Evolutionary conservation across 2,329 filamentous ascomycete genomes (phyloP), one percentile per base, ranked within the genome.

Genomic region (Alternaria triticimaculans): DNA sequence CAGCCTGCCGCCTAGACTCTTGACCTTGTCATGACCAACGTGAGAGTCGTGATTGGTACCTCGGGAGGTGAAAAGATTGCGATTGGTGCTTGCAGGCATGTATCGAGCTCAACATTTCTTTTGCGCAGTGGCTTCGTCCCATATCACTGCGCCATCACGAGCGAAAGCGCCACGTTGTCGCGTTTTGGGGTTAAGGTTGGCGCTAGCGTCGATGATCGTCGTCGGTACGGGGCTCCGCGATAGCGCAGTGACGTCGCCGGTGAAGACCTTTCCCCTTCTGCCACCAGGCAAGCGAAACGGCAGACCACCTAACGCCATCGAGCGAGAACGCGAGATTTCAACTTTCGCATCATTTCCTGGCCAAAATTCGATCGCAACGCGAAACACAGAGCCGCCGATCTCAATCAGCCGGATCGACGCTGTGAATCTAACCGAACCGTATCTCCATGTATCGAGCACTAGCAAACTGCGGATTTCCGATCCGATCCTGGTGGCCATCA

Each of bases 141-240:
- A 44, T 28, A n/a, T 56, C 15, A 41, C 43, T 45, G 18, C 26
- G 43, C 41, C 15, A 14, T 56, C 43, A 48, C 18, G 25, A 56
- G n/a, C 25, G 51, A 55, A 43, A 55, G 21, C 23, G 43, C 23
- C 43, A 48, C 41, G 43, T 46, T 15, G 25, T 30, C 43, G 23
- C 25, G 54, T 25, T 28, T 56, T 25, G 25, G 26, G 25, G 25
- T 56, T 48, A 45, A 56, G 26, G 25, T 30, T 30, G 25, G 30
- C 25, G 21, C 45, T 58, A 58, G 46, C 45, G 30, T 48, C 20
- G 45, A 23, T 43, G 55, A 58, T 58, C 45, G 20, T n/a, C 55
- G 33, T 48, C n/a, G 46, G 30, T 49, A 50, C 28, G 20, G n/a
- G 25, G 25, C 30, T 58, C 46, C n/a, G 45, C 45, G 45, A 46